Base-by-base conservation (phyloP, 805 yeast genomes). In the Pachysolen tannophilus region DNA sequence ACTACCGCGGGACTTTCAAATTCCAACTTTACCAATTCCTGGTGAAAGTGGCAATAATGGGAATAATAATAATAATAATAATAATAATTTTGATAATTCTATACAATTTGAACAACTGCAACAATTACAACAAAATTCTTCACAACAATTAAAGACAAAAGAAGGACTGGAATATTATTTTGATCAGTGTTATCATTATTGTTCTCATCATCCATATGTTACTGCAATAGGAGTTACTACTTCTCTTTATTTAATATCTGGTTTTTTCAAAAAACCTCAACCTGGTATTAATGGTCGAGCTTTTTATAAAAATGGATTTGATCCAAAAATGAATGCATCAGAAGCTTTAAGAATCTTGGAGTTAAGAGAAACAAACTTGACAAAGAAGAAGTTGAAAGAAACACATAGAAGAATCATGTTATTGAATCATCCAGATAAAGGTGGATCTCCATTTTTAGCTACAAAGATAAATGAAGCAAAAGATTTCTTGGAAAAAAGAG, bases 401-500 rank as follows among this genome's bases (percentile, higher is more conserved):
- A 78, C 77, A 40, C 95, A 88, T 54, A 74, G 95, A 60, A 67
- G 67, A 47, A 79, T 87, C 49, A 83, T 88, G 92, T 60, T 85
- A 59, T 72, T 82, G 33, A 88, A 88, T 56, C 97, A 88, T 53
- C 97, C 97, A 8, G 97, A 88, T 63, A 82, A 78, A 53, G 96
- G 96, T 23, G 97, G 97, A 2, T 81, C 94, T 8, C 83, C 94
- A 19, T 86, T 72, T 49, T 56, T 88, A 56, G 95, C 97, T 31
- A 78, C 88, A 39, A 88, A 88, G 64, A 81, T 88, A 42, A 88
- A 88, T 55, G 95, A 88, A 61, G 96, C 97, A 19, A 80, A 81
- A 51, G 94, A 85, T 48, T 72, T 82, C 48, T 62, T 84, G 53
- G 79, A 76, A 39, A 78, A 79, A 55, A 71, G 78, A 52, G 78